Evolutionary conservation across 257 asterid species (phyloP), one percentile per base, ranked within the genome.

Genomic region (Penstemon eatonii): DNA sequence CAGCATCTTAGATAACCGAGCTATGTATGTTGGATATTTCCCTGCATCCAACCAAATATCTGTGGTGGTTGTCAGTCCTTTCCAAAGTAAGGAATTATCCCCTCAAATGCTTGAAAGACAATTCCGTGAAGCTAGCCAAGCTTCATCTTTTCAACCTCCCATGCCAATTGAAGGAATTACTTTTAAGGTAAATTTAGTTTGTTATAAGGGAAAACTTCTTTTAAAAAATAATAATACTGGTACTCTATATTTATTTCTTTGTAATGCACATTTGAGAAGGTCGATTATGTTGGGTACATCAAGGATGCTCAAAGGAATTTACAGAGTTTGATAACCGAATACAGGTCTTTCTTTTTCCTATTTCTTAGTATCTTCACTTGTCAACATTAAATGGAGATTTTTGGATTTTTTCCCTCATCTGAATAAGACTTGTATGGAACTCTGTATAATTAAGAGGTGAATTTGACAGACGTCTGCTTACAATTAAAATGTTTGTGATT

Each of bases 1-100:
- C 96, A 94, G 97, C 76, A 70, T 83, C 76, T 89, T 88, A 9
- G 99, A 94, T 71, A 83, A 84, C 68, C 86, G 99, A 83, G 99
- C 96, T 63, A 84, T 86, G 70, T 93, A 81, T 62, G 83, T 94
- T 76, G 90, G 85, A 63, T 87, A 84, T 81, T 94, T 94, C 76
- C 95, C 96, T 69, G 80, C 85, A 40, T 89, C 97, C 60, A 80
- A 81, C 78, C 81, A 79, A 77, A 78, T 91, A 69, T 84, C 78
- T 70, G 92, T 77, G 43, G 82, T 89, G 84, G 97, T 91, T 76
- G 99, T 83, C 65, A 94, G 89, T 76, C 97, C 96, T 78, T 89
- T 87, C 82, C 96, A 78, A 63, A 87, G 88, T 74, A 94, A 84
- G 87, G 99, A 94, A 78, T 79, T 94, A 74, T 85, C 96, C 43